Percentiles rank a stretch among this genome's conserved stretches.
phyloP scores from a whole-genome alignment of 352 stramenopile species.

The Phytopythium cucurbitacearum region DNA sequence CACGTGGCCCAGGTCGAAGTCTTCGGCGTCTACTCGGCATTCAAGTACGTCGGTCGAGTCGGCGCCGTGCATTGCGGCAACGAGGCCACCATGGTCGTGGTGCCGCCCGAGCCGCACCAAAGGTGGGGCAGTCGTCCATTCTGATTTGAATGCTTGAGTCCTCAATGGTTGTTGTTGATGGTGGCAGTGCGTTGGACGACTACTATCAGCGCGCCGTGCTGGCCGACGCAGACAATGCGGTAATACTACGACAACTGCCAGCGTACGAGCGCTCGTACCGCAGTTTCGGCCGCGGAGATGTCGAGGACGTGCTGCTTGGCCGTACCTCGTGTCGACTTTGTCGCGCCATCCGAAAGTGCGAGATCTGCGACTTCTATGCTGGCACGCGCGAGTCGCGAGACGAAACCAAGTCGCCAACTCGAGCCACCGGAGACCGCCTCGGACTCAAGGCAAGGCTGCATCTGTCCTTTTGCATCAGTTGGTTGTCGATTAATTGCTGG shows the following conservation, averaged over 20 bases:
- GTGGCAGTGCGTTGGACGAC: slow-evolving; percentile 49
- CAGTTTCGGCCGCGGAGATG: slow-evolving; percentile 53
- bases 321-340: slow-evolving; percentile 67
- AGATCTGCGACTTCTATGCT: slow-evolving; percentile 82
- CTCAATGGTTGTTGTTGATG: not conserved
- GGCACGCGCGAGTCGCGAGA: slow-evolving; percentile 22
- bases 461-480: not conserved
- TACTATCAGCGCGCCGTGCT: slow-evolving; percentile 89
- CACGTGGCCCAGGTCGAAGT: slow-evolving; percentile 91
- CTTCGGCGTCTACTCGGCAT: slow-evolving; percentile 86
- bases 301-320: not conserved
- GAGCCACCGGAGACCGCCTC: slow-evolving; percentile 44
- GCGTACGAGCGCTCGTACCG: slow-evolving; percentile 82
- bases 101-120: slow-evolving; percentile 61
- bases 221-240: slow-evolving; percentile 87
- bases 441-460: slow-evolving; percentile 25
- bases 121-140: slow-evolving; percentile 26
- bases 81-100: slow-evolving; percentile 86
- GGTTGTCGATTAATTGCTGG: not conserved
- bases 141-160: not conserved
- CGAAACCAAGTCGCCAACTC: slow-evolving; percentile 12
- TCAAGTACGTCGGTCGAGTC: slow-evolving; percentile 81
- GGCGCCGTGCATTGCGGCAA: slow-evolving; percentile 75
- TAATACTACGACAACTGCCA: slow-evolving; percentile 87
- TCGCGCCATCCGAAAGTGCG: slow-evolving; percentile 75